Percentiles rank a stretch among this genome's conserved stretches.
Conservation (phyloP, 2,329 filamentous ascomycete genomes). For the Neonectria ditissima region DNA sequence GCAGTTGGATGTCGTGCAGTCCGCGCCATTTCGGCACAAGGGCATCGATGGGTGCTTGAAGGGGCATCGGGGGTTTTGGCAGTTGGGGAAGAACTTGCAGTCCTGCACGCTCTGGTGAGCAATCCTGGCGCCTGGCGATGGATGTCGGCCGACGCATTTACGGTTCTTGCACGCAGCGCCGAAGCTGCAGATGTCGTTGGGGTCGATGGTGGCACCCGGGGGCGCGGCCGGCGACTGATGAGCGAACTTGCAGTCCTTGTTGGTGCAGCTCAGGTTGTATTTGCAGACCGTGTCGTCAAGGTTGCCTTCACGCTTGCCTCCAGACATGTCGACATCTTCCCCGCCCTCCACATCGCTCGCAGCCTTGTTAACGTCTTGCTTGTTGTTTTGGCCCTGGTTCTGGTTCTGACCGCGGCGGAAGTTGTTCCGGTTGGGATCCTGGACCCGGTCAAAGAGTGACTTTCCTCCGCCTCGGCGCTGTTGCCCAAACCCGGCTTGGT, state of each 20-base stretch:
- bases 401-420: conserved; percentile 62
- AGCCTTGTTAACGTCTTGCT: conserved; percentile 49
- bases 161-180: conserved; percentile 95
- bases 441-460: conserved; percentile 82
- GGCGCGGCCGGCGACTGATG: conserved; percentile 94
- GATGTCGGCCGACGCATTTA: conserved; percentile 92
- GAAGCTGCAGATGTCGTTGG: conserved; percentile 83
- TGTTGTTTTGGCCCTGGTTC: conserved; percentile 49
- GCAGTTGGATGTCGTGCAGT: conserved; percentile 85
- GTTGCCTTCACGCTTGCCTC: conserved; percentile 65
- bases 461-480: conserved; percentile 60
- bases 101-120: conserved; percentile 86
- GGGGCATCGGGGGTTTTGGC: conserved; percentile 85
- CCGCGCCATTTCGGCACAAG: conserved; percentile 89
- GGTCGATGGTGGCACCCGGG: conserved; percentile 80
- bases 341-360: conserved; percentile 57
- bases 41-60: conserved; percentile 92
- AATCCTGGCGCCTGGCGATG: conserved; percentile 84
- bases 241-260: conserved; percentile 90
- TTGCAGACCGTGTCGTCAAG: conserved; percentile 82
- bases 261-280: conserved; percentile 89
- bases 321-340: conserved; percentile 74
- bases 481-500: conserved; percentile 54
- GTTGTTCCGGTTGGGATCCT: conserved; percentile 64
- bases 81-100: conserved; percentile 93